Conservation (phyloP, 495 filamentous ascomycete species). For the Aspergillus affinis region DNA sequence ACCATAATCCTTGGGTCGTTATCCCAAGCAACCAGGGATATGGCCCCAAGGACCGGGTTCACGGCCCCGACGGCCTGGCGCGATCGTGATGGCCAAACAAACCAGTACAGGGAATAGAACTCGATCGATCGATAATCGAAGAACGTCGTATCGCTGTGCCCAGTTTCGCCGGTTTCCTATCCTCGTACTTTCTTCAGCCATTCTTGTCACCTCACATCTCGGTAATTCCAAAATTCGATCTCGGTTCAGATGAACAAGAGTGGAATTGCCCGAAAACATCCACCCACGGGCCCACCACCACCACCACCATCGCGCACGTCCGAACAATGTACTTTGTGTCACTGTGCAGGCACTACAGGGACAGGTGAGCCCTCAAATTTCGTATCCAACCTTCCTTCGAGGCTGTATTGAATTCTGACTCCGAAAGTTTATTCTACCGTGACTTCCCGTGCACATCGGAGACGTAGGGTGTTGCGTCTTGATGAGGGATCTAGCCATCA, state of each 20-base stretch:
- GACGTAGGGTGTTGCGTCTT: background rate
- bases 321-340: background rate
- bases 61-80: background rate
- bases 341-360: background rate
- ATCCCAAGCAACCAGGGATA: background rate
- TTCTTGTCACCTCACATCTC: background rate
- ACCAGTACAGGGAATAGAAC: background rate
- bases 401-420: background rate
- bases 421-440: background rate
- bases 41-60: background rate
- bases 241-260: background rate
- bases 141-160: background rate
- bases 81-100: no score
- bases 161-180: background rate
- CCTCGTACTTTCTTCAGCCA: background rate
- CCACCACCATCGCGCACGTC: no score
- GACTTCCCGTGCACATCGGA: background rate
- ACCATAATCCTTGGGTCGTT: background rate
- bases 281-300: background rate
- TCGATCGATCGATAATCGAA: background rate
- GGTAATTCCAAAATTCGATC: background rate
- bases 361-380: background rate
- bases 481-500: background rate
- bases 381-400: background rate
- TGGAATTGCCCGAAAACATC: background rate